Evolutionary conservation across 768 basidiomycete species (phyloP).

Genomic region (Butyriboletus loyo): DNA sequence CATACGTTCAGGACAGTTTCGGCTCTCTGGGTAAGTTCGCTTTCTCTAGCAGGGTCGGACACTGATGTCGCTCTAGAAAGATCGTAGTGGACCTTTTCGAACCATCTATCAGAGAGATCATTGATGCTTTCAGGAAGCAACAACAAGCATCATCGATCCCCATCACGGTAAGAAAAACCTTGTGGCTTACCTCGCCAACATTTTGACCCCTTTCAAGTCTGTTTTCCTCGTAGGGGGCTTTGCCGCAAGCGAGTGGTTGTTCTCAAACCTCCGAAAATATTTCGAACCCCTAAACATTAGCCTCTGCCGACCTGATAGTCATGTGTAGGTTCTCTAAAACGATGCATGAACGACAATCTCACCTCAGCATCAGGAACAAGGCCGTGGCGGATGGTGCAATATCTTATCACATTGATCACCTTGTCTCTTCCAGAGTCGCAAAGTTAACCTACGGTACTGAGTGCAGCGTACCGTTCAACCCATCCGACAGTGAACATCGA

Average conservation of each 20-base stretch:
- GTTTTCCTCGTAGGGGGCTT: constrained; percentile 56
- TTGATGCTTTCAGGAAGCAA: constrained; percentile 35
- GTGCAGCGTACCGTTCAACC: constrained; percentile 36
- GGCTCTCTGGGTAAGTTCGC: constrained; percentile 34
- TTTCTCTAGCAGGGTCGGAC: background rate
- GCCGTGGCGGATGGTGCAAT: constrained; percentile 54
- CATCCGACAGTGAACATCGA: constrained; percentile 39
- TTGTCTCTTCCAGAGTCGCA: constrained; percentile 47
- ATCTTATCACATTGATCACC: constrained; percentile 43
- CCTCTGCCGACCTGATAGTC: constrained; percentile 50
- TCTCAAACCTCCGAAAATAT: constrained; percentile 37
- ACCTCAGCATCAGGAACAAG: constrained; percentile 36
- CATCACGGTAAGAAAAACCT: constrained; percentile 30
- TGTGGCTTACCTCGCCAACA: background rate
- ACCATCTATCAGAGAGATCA: constrained; percentile 39
- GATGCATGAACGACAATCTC: background rate
- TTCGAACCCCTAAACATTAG: constrained; percentile 39
- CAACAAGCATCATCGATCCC: constrained; percentile 27
- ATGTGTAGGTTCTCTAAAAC: constrained; percentile 42
- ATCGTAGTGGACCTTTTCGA: constrained; percentile 43
- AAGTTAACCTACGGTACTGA: constrained; percentile 48
- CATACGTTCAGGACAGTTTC: constrained; percentile 40
- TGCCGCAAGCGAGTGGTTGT: constrained; percentile 49
- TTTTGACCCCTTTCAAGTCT: constrained; percentile 17
- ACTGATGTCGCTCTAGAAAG: constrained; percentile 23